These are phyloP conservation scores for Hypoxylon cercidicola DNA, from an alignment of 495 filamentous ascomycete genomes.

Conservation along the genomic window DNA sequence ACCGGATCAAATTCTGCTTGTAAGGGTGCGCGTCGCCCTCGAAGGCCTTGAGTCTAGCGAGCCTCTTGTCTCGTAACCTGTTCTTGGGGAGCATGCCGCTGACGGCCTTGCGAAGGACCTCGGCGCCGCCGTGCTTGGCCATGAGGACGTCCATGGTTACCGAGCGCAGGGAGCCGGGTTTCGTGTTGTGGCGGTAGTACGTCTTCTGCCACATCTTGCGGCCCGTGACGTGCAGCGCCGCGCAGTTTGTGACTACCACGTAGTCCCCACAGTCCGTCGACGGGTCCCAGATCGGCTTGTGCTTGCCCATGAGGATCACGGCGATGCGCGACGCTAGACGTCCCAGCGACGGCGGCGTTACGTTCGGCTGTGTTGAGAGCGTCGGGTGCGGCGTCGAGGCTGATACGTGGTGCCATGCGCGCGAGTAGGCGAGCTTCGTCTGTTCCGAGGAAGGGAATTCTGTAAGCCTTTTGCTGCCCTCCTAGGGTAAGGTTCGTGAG, in stretches of 20 bases:
- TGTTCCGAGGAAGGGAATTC: conserved; percentile 48
- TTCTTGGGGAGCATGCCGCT: conserved; percentile 99
- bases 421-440: conserved; percentile 96
- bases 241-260: conserved; percentile 91
- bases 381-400: conserved; percentile 65
- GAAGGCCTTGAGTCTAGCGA: conserved; percentile 94
- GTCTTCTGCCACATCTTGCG: conserved; percentile 92
- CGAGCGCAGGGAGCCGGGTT: conserved; percentile 84
- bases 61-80: conserved; percentile 80
- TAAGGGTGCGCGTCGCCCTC: conserved; percentile 92
- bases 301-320: conserved; percentile 94
- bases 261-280: conserved; percentile 99
- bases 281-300: conserved; percentile 98
- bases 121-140: conserved; percentile 91
- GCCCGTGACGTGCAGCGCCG: conserved; percentile 86
- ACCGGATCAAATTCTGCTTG: conserved; percentile 83
- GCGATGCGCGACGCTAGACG: conserved; percentile 93
- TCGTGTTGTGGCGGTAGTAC: conserved; percentile 93
- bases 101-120: conserved; percentile 91
- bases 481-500: background rate
- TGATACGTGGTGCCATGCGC: conserved; percentile 91
- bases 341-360: conserved; percentile 77
- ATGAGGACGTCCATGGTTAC: conserved; percentile 97
- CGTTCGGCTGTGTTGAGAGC: conserved; percentile 64
- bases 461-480: conserved; percentile 10